Evolutionary conservation across 192 early-diverging fungal genomes (phyloP), one percentile per base, ranked within the genome.

Genomic region (Pilaira anomala): DNA sequence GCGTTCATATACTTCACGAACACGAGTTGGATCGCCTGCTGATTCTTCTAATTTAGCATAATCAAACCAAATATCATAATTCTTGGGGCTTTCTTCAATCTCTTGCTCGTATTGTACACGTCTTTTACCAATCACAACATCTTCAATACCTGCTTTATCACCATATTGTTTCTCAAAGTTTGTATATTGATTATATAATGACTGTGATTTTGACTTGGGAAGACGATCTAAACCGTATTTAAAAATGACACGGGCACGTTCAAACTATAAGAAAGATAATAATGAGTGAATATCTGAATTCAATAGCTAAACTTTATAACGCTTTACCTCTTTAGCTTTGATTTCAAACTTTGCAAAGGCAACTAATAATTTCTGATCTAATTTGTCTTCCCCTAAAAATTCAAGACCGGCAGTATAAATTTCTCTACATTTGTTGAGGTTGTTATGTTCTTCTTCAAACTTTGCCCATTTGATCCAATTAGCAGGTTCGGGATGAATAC

Each of bases 61-160:
- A 73, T 98, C 97, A 55, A 99, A 93, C 97, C 97, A 99, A n/a
- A 88, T 76, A 57, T 99, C 97, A 69, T 98, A 98, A 69, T 99
- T 96, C 19, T 87, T 82, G n/a, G 92, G 80, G 62, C 92, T 93
- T 3, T 45, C 48, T 44, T 72, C 78, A 19, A 92, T 68, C 24
- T 80, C 78, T 55, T 89, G 85, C 67, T 97, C 94, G 76, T 99
- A 99, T 54, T 95, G 87, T 33, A 91, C 75, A 18, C 97, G 78
- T 29, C 97, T 81, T 76, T 96, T 98, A 36, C 81, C 82, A 30
- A 90, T 78, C 13, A 99, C 88, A 5, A 97, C 96, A 62, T 85
- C 83, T 72, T 99, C 97, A 59, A 97, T 92, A 5, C 89, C 93
- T 26, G 91, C 85, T 48, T 79, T 79, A 29, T 84, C 91, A 36